Percentiles rank a stretch among this genome's conserved stretches.
These are phyloP conservation scores for Suillus fuscotomentosus DNA, from an alignment of 768 basidiomycete species.

Conservation along the genomic window DNA sequence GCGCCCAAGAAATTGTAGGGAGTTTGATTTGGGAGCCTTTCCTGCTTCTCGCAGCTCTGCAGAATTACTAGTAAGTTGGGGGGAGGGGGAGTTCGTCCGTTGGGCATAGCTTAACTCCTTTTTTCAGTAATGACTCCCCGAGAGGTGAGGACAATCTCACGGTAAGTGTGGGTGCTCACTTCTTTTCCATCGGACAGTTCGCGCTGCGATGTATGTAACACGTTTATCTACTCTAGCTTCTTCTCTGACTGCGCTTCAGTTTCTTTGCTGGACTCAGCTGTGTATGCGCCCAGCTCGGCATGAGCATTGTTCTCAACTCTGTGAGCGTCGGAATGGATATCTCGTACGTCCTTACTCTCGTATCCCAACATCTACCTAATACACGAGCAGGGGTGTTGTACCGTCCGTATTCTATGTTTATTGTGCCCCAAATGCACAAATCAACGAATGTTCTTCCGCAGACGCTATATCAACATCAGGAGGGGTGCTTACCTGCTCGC, in stretches of 20 bases:
- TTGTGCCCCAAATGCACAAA: background rate
- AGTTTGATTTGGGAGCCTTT: conserved; percentile 18
- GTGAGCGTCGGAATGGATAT: conserved; percentile 21
- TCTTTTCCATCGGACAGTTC: background rate
- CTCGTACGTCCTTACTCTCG: conserved; percentile 7
- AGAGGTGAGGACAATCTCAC: conserved; percentile 4
- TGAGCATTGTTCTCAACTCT: conserved; percentile 19
- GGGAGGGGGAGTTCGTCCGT: background rate
- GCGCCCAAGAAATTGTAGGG: conserved; percentile 14
- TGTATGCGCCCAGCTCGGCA: conserved; percentile 17
- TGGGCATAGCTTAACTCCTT: background rate
- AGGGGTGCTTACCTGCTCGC: conserved; percentile 12
- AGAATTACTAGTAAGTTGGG: conserved; percentile 15
- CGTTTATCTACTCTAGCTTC: background rate
- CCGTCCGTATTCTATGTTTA: background rate
- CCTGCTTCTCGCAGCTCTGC: conserved; percentile 16
- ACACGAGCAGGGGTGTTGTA: background rate
- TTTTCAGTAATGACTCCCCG: conserved; percentile 6
- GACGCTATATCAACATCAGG: conserved; percentile 12
- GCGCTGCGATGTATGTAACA: conserved; percentile 11
- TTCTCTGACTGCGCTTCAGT: conserved; percentile 8
- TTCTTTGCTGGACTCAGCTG: conserved; percentile 21
- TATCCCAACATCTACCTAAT: background rate
- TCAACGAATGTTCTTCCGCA: background rate
- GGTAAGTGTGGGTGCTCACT: background rate